These are phyloP conservation scores for Talaromyces sp. DNA, from an alignment of 2,329 filamentous ascomycete species.

Conservation along the genomic window DNA sequence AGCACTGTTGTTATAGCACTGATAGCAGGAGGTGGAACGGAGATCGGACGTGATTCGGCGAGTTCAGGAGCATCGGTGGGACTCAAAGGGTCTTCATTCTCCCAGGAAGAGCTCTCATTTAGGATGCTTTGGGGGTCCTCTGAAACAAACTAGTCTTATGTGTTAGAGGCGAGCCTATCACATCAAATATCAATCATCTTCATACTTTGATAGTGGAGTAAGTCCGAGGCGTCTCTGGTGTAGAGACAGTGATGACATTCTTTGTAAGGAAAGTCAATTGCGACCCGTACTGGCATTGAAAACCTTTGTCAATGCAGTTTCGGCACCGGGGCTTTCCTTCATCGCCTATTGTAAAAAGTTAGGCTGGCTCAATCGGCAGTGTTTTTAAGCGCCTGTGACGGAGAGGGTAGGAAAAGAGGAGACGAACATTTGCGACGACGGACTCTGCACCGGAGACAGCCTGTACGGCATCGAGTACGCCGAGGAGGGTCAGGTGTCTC, in stretches of 20 bases:
- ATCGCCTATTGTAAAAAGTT: conserved; percentile 39
- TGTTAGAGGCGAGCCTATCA: neutral
- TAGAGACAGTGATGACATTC: conserved; percentile 42
- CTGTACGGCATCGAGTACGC: conserved; percentile 32
- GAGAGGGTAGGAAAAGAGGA: neutral
- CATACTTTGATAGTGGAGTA: neutral
- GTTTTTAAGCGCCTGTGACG: neutral
- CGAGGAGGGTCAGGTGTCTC: neutral
- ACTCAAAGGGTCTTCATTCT: neutral
- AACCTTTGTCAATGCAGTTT: conserved; percentile 47
- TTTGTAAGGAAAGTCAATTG: conserved; percentile 50
- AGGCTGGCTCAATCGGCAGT: neutral
- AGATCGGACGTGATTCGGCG: neutral
- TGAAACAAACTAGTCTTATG: neutral
- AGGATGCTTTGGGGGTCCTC: neutral
- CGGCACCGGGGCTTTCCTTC: conserved; percentile 51
- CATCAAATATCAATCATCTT: neutral
- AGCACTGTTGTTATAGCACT: neutral
- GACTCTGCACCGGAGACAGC: conserved; percentile 50
- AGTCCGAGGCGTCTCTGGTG: neutral
- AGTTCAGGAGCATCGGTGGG: neutral
- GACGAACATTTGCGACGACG: conserved; percentile 42
- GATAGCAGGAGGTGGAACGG: neutral
- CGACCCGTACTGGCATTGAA: conserved; percentile 50
- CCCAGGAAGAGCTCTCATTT: neutral